phyloP scores from a whole-genome alignment of 169 alveolate species.

The Plasmodium blacklocki region DNA sequence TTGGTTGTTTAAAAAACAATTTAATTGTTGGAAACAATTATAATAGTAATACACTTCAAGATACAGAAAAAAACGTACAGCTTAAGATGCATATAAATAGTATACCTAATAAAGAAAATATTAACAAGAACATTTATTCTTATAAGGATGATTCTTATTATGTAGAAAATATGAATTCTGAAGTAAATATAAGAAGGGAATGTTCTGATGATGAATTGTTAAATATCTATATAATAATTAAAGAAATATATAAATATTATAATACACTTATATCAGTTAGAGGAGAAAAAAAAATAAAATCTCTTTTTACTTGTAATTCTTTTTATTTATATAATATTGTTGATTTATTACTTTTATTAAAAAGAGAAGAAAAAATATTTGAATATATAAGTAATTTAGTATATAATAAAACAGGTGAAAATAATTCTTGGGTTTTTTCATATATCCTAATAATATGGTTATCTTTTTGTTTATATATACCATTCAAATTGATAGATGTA shows the following conservation, averaged over 20 bases:
- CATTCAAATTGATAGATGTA: slow-evolving; percentile 19
- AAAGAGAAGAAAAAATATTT: slow-evolving; percentile 19
- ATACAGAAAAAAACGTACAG: neutral
- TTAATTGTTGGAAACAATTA: neutral
- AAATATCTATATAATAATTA: slow-evolving; percentile 30
- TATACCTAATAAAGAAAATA: neutral
- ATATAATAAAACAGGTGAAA: slow-evolving; percentile 34
- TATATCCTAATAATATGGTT: slow-evolving; percentile 55
- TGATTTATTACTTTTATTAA: slow-evolving; percentile 28
- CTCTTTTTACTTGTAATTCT: slow-evolving; percentile 48
- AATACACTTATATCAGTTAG: slow-evolving; percentile 62
- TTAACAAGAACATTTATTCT: neutral
- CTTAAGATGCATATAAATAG: neutral
- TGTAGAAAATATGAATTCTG: too few species aligned
- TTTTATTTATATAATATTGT: slow-evolving; percentile 27
- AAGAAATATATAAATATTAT: slow-evolving; percentile 65
- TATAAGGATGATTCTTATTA: too few species aligned
- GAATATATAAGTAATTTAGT: slow-evolving; percentile 15
- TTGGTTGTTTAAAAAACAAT: neutral
- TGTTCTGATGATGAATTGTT: neutral
- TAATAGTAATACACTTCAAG: neutral
- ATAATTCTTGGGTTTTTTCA: slow-evolving; percentile 43
- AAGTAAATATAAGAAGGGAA: neutral
- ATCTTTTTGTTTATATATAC: slow-evolving; percentile 56
- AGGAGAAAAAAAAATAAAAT: slow-evolving; percentile 65